Evolutionary conservation across 2,329 filamentous ascomycete genomes (phyloP), one percentile per base, ranked within the genome.

Genomic region (Diaporthe caulivora): DNA sequence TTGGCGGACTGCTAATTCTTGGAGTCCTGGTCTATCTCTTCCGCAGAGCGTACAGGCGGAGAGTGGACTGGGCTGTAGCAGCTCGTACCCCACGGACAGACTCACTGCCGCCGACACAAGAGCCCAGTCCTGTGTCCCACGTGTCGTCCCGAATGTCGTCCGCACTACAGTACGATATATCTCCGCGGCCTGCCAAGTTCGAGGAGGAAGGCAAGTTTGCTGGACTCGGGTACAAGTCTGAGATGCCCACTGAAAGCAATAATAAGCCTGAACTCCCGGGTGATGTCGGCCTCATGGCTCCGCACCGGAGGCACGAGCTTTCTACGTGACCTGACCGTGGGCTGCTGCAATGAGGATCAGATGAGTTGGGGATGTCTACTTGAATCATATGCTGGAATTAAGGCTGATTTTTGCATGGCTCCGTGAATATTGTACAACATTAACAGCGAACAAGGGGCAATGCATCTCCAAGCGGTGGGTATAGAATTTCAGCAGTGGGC

Each of bases 161-260:
- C 37, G 65, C 37, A 4, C 51, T 49, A 3, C 65, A 26, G 37
- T 44, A 55, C n/a, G 8, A 31, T n/a, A 24, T 34, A 34, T 55
- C 51, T 55, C 18, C 51, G 10, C 24, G 44, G 37, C 42, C 18
- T 17, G 11, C 10, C 34, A 55, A 69, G 65, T 44, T 49, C 13
- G 65, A 69, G 24, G 65, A 55, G 65, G 65, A 69, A 17, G 44
- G 42, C n/a, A 26, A 53, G 51, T 31, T 69, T n/a, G 65, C 34
- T 17, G 65, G 65, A 8, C 40, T 69, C 29, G 65, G 65, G 13
- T 69, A 69, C 24, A 69, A 69, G 37, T 44, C 51, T 21, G 65
- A 69, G 49, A 69, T 69, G 65, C 49, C 65, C 11, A 31, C 24
- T 42, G 65, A 69, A n/a, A 37, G 34, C 17, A 21, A 51, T 15